Evolutionary conservation across 257 asterid species (phyloP), one percentile per base, ranked within the genome.

Genomic region (Coffea canephora): DNA sequence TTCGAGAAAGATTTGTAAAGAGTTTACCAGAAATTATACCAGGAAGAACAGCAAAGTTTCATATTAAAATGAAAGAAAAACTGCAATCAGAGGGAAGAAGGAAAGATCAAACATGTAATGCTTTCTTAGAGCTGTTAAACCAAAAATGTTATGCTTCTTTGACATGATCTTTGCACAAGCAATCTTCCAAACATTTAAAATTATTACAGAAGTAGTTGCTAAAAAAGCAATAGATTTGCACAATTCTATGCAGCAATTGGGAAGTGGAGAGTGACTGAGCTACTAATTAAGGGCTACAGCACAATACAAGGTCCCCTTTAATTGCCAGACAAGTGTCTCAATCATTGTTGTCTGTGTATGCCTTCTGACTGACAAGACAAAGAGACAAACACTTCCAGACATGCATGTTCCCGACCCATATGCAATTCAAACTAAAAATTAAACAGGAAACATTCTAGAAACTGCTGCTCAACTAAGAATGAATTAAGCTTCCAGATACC

Each of bases 401-500:
- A 57, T 57, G n/a, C 8, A 27, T 48, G 25, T 68, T 68, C 72
- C n/a, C 36, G 48, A 68, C 14, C 41, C 72, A 34, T 3, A 11
- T 15, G 19, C 34, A 13, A 59, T 4, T 23, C 1, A 16, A 39
- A 3, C 19, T 25, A 7, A 55, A 74, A 19, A 55, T 13, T 55
- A 36, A 74, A 41, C 4, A 54, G 18, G 39, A 57, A 57, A 57
- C 57, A 36, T 65, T 25, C 13, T 8, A 62, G 25, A 3, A 1
- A 23, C 34, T 62, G 14, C 34, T 62, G 15, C 34, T 23, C 11
- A 62, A 23, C 68, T n/a, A 55, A 23, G 4, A 62, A 62, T 8
- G 3, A 69, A 69, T 61, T 46, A 50, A 84, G 67, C 54, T 36
- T 61, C 67, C 21, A 79, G 78, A 80, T 86, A 95, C 99, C 99